These are phyloP conservation scores for Trametes versicolor DNA, from an alignment of 1,284 basidiomycete genomes.

Conservation along the genomic window DNA sequence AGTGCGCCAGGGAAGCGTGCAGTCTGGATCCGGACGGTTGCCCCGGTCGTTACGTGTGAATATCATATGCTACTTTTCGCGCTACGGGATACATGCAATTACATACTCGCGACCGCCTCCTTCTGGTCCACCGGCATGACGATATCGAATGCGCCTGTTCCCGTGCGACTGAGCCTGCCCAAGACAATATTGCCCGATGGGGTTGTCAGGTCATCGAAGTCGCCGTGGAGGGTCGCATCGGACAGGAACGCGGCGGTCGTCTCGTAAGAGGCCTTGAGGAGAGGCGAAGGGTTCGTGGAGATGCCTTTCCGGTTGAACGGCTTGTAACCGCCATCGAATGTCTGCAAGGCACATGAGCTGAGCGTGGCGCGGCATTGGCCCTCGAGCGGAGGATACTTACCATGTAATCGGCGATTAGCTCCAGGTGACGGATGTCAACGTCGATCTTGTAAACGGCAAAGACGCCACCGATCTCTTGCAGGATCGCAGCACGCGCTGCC, in stretches of 20 bases:
- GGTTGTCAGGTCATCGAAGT: slow-evolving; percentile 91
- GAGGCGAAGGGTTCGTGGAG: slow-evolving; percentile 89
- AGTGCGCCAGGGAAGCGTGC: slow-evolving; percentile 18
- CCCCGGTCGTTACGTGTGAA: slow-evolving; percentile 28
- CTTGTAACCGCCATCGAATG: slow-evolving; percentile 96
- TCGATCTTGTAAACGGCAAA: slow-evolving; percentile 99
- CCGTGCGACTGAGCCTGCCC: slow-evolving; percentile 84
- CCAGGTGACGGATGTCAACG: slow-evolving; percentile 94
- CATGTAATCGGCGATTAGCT: slow-evolving; percentile 99
- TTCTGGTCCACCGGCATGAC: slow-evolving; percentile 60
- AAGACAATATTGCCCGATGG: slow-evolving; percentile 94
- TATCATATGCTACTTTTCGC: slow-evolving; percentile 34
- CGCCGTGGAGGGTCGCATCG: slow-evolving; percentile 93
- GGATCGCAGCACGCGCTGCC: slow-evolving; percentile 93
- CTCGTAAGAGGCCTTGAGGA: slow-evolving; percentile 98
- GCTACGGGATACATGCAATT: slow-evolving; percentile 23
- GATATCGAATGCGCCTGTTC: slow-evolving; percentile 91
- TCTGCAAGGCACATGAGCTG: slow-evolving; percentile 59
- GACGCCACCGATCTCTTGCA: slow-evolving; percentile 90
- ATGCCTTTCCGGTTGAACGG: slow-evolving; percentile 98
- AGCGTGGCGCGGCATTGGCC: slow-evolving; percentile 19
- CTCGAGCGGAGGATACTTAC: slow-evolving; percentile 55
- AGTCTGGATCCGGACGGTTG: slow-evolving; percentile 5
- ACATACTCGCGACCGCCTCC: slow-evolving; percentile 21
- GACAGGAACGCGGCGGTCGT: slow-evolving; percentile 97